Evolutionary conservation across 148 eudicot species (phyloP).

Genomic region (Silene latifolia): DNA sequence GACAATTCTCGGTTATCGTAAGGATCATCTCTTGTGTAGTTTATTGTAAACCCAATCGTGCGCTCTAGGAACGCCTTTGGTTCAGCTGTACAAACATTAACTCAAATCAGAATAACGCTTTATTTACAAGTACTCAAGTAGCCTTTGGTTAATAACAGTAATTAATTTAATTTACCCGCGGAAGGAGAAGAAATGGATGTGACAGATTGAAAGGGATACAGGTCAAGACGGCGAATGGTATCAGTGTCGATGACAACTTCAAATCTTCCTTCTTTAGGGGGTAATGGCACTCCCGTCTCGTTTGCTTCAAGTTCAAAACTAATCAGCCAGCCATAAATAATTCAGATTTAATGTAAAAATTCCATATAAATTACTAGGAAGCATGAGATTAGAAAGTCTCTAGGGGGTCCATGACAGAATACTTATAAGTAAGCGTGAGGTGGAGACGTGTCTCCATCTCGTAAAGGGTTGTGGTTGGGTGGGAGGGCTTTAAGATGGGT

Average conservation of each 20-base stretch:
- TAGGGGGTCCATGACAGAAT: too few relatives aligned
- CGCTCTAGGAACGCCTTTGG: slow-evolving; percentile 58
- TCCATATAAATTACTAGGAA: too few relatives aligned
- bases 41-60: slow-evolving; percentile 72
- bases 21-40: slow-evolving; percentile 63
- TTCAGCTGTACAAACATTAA: slow-evolving; percentile 31
- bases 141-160: not conserved
- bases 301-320: not conserved
- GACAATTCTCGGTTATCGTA: slow-evolving; percentile 70
- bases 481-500: too few relatives aligned
- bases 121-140: too few relatives aligned
- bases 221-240: slow-evolving; percentile 55
- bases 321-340: too few relatives aligned
- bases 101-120: not conserved
- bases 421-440: too few relatives aligned
- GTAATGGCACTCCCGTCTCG: slow-evolving; percentile 54
- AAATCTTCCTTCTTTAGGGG: slow-evolving; percentile 66
- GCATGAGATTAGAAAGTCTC: too few relatives aligned
- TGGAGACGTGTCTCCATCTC: too few relatives aligned
- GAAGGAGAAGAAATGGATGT: slow-evolving; percentile 48
- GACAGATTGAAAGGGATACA: slow-evolving; percentile 52
- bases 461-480: too few relatives aligned
- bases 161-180: slow-evolving; percentile 36
- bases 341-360: too few relatives aligned
- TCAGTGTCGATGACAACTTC: slow-evolving; percentile 67